Evolutionary conservation across 352 stramenopile species (phyloP).

Genomic region (Phytophthora sansomeana): DNA sequence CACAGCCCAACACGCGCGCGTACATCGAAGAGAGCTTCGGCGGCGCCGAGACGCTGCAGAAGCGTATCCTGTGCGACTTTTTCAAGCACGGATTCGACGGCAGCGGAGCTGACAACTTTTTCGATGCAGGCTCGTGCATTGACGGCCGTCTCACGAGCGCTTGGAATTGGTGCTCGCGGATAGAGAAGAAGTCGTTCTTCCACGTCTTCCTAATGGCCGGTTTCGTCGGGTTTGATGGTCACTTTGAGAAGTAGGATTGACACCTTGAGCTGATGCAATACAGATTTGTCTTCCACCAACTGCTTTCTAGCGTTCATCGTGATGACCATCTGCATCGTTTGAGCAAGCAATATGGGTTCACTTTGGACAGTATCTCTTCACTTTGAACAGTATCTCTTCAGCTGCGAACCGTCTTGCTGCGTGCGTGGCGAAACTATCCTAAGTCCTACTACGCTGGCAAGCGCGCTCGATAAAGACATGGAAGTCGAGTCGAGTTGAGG

Average conservation of each 20-base stretch:
- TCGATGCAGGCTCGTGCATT: conserved; percentile 88
- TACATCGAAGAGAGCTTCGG: conserved; percentile 88
- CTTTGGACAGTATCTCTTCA: conserved; percentile 15
- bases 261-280: conserved; percentile 29
- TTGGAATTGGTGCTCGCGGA: conserved; percentile 94
- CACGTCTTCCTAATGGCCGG: conserved; percentile 92
- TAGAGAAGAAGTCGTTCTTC: conserved; percentile 93
- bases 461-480: too few relatives aligned
- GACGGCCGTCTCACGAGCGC: conserved; percentile 92
- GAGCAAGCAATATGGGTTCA: conserved; percentile 21
- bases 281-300: conserved; percentile 23
- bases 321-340: conserved; percentile 20
- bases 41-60: conserved; percentile 68
- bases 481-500: too few relatives aligned
- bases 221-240: conserved; percentile 94
- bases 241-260: conserved; percentile 84
- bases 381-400: not conserved
- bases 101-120: conserved; percentile 91
- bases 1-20: conserved; percentile 48
- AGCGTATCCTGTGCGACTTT: conserved; percentile 90
- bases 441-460: too few relatives aligned
- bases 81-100: conserved; percentile 96
- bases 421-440: too few relatives aligned
- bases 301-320: conserved; percentile 15
- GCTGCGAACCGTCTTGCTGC: too few relatives aligned